Evolutionary conservation across 1,139 yeast species (phyloP).

Genomic region (Candida mesenterica): DNA sequence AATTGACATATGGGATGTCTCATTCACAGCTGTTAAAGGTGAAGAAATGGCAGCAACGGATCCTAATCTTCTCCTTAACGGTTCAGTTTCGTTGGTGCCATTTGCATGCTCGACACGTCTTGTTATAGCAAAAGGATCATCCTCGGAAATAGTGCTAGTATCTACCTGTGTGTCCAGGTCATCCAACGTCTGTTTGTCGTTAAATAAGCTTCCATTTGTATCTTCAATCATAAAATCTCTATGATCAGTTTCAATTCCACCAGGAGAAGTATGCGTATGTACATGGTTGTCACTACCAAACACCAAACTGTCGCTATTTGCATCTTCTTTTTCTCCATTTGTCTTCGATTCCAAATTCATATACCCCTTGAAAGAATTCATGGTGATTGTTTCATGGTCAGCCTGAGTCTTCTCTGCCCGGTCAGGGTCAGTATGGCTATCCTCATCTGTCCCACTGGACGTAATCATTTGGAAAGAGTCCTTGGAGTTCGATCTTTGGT

Average conservation of each 20-base stretch:
- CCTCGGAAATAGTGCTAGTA: not conserved
- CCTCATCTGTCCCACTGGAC: slow-evolving; percentile 2
- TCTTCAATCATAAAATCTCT: too few relatives aligned
- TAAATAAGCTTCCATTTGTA: too few relatives aligned
- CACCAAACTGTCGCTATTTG: slow-evolving; percentile 19
- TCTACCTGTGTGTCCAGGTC: not conserved
- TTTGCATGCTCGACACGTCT: not conserved
- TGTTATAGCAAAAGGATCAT: not conserved
- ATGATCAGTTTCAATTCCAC: too few relatives aligned
- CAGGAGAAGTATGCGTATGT: not conserved
- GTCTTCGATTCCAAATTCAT: slow-evolving; percentile 5
- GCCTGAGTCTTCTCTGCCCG: not conserved
- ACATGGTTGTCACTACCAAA: slow-evolving; percentile 19
- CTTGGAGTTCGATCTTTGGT: not conserved
- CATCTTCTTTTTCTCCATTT: slow-evolving; percentile 3
- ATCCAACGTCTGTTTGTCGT: too few relatives aligned
- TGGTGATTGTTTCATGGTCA: slow-evolving; percentile 2
- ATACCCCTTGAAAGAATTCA: slow-evolving; percentile 8
- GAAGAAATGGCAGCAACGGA: too few relatives aligned
- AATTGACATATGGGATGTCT: too few relatives aligned
- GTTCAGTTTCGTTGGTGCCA: not conserved
- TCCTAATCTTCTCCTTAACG: too few relatives aligned
- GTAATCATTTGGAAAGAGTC: not conserved
- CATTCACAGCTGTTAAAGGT: too few relatives aligned
- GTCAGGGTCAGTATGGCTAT: not conserved